phyloP scores from a whole-genome alignment of 2,329 filamentous ascomycete species.

The Ceratocystis variospora region DNA sequence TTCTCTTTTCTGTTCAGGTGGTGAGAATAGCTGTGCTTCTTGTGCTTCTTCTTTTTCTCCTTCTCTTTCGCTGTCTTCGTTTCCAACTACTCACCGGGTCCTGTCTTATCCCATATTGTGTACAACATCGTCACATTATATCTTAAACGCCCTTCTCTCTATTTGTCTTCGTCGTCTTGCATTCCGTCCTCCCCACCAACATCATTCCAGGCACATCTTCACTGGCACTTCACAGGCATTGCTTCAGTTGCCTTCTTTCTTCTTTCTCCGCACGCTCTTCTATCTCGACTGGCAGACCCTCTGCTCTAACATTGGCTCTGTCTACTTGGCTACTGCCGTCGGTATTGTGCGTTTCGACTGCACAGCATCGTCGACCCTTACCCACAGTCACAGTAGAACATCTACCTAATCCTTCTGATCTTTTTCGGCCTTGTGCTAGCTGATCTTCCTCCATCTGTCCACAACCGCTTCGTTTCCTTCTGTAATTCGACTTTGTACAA shows the following conservation, averaged over 20 bases:
- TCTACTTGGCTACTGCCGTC: not conserved
- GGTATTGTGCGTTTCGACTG: not conserved
- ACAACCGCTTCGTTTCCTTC: not conserved
- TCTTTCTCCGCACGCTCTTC: not conserved
- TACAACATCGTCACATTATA: not conserved
- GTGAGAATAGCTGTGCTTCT: not conserved
- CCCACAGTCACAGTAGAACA: too few species aligned
- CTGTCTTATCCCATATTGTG: not conserved
- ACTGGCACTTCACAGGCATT: not conserved
- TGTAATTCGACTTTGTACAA: not conserved
- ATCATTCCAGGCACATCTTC: slow-evolving; percentile 1
- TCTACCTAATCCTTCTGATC: too few species aligned
- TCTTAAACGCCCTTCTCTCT: not conserved
- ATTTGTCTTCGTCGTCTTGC: not conserved
- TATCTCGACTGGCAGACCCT: not conserved
- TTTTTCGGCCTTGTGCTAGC: too few species aligned
- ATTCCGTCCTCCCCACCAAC: not conserved
- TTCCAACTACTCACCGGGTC: not conserved
- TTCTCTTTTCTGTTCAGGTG: not conserved
- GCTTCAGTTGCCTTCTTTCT: not conserved
- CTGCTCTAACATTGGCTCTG: not conserved
- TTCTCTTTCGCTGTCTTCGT: not conserved
- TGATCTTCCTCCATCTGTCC: not conserved
- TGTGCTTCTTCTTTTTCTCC: too few species aligned
- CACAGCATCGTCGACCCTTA: not conserved